Percentiles rank a stretch among this genome's conserved stretches.
phyloP scores from a whole-genome alignment of 768 basidiomycete species.

The Tylopilus cervinicoccineus region DNA sequence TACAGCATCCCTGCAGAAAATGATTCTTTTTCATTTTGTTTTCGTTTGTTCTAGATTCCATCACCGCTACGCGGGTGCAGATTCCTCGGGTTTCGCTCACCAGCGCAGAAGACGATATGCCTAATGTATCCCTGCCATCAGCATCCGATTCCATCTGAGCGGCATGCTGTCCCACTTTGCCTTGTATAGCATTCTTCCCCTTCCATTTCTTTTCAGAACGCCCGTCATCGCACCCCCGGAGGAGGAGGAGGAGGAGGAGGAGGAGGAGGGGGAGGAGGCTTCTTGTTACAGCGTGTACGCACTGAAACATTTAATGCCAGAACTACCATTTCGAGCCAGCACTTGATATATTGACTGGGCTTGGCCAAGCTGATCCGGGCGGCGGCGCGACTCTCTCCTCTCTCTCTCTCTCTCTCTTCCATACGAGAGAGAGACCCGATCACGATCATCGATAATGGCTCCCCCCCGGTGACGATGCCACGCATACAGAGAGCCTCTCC shows the following conservation, averaged over 20 bases:
- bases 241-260: not conserved
- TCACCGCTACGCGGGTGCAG: conserved; percentile 21
- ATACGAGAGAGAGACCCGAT: conserved; percentile 13
- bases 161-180: conserved; percentile 11
- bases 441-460: conserved; percentile 4
- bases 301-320: conserved; percentile 22
- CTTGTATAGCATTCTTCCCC: conserved; percentile 10
- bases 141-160: conserved; percentile 16
- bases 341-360: conserved; percentile 10
- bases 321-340: conserved; percentile 6
- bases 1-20: conserved; percentile 17
- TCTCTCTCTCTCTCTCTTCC: not conserved
- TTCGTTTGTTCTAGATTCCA: conserved; percentile 20
- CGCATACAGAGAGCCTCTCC: too few relatives aligned
- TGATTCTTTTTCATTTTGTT: conserved; percentile 15
- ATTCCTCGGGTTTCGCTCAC: conserved; percentile 20
- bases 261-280: not conserved
- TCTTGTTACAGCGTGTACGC: conserved; percentile 19
- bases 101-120: conserved; percentile 15
- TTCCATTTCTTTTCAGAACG: conserved; percentile 11
- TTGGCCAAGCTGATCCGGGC: conserved; percentile 9
- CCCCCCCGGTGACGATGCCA: not conserved
- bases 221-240: conserved; percentile 6
- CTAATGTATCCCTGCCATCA: conserved; percentile 24
- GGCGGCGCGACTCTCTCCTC: conserved; percentile 1